A percentile compares a stretch with the other conserved stretches of the same genome.
Evolutionary conservation across 768 basidiomycete genomes (phyloP).

Genomic region (Crucibulum laeve): DNA sequence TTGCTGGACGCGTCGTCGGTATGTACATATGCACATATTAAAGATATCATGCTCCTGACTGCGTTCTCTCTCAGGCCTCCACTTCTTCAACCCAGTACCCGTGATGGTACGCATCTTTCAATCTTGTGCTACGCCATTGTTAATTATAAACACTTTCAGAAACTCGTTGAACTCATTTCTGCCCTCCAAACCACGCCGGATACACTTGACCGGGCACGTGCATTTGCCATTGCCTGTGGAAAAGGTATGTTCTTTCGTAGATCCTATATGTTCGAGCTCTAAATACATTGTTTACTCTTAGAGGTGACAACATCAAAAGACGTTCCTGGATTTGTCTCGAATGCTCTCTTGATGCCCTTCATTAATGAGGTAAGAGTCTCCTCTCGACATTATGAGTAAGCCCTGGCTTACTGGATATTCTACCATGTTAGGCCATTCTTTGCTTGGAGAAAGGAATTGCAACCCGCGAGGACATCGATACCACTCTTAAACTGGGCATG

Average conservation of each 20-base stretch:
- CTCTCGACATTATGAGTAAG: too few relatives aligned
- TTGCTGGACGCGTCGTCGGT: slow-evolving; percentile 81
- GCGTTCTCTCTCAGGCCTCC: slow-evolving; percentile 51
- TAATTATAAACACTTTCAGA: slow-evolving; percentile 36
- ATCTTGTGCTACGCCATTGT: not conserved
- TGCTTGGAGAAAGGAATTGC: slow-evolving; percentile 93
- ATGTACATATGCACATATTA: slow-evolving; percentile 15
- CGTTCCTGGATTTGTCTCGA: slow-evolving; percentile 93
- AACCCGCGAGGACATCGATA: slow-evolving; percentile 92
- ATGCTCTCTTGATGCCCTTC: slow-evolving; percentile 94
- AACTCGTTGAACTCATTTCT: slow-evolving; percentile 93
- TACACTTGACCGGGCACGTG: slow-evolving; percentile 69
- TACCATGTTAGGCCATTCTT: slow-evolving; percentile 72
- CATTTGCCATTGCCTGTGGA: slow-evolving; percentile 84
- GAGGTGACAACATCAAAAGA: slow-evolving; percentile 90
- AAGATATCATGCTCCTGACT: not conserved
- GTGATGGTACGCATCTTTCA: slow-evolving; percentile 66
- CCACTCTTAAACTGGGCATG: slow-evolving; percentile 91
- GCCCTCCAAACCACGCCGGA: slow-evolving; percentile 84
- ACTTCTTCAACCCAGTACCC: slow-evolving; percentile 97
- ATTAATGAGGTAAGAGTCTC: slow-evolving; percentile 90
- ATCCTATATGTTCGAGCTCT: not conserved
- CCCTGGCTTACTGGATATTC: not conserved
- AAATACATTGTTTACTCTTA: slow-evolving; percentile 18
- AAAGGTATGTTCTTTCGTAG: slow-evolving; percentile 52